Conservation (phyloP, 2,329 filamentous ascomycete species). For the Phyllosticta citrichinensis region DNA sequence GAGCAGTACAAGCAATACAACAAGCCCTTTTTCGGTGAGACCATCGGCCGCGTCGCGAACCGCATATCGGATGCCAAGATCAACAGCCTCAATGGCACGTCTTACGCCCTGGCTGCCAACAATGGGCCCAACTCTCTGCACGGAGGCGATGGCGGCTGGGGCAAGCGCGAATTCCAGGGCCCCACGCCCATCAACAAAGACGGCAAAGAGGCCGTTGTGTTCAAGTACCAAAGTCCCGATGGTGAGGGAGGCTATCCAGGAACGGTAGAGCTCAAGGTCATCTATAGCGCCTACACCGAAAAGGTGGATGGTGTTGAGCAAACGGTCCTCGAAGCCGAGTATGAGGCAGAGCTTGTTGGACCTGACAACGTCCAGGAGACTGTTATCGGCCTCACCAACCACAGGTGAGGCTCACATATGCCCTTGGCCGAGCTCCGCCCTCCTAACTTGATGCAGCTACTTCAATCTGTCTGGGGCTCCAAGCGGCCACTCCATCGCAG, state of each 20-base stretch:
- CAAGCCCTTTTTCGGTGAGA: conserved; percentile 78
- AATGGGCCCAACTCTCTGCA: conserved; percentile 61
- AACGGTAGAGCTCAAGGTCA: conserved; percentile 64
- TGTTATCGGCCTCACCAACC: conserved; percentile 86
- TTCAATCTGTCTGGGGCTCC: conserved; percentile 55
- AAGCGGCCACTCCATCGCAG: conserved; percentile 47
- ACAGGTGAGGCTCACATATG: conserved; percentile 56
- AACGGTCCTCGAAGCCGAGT: conserved; percentile 73
- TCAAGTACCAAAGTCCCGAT: conserved; percentile 55
- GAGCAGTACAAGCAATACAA: conserved; percentile 69
- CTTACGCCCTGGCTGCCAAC: conserved; percentile 64
- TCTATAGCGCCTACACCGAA: conserved; percentile 68
- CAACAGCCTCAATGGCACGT: conserved; percentile 58
- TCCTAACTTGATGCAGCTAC: conserved; percentile 39
- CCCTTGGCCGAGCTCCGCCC: background rate
- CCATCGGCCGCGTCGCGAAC: conserved; percentile 78
- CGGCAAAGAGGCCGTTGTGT: conserved; percentile 31
- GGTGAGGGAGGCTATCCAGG: conserved; percentile 89
- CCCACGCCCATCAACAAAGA: conserved; percentile 49
- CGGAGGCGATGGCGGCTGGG: conserved; percentile 59
- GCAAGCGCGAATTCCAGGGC: conserved; percentile 66
- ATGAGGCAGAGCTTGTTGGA: conserved; percentile 70
- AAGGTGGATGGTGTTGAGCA: conserved; percentile 51
- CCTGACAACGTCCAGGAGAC: conserved; percentile 73
- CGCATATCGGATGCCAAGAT: conserved; percentile 65